A percentile compares a stretch with the other conserved stretches of the same genome.
Conservation (phyloP, 306 rosid species). For the Cotoneaster glaucophyllus region DNA sequence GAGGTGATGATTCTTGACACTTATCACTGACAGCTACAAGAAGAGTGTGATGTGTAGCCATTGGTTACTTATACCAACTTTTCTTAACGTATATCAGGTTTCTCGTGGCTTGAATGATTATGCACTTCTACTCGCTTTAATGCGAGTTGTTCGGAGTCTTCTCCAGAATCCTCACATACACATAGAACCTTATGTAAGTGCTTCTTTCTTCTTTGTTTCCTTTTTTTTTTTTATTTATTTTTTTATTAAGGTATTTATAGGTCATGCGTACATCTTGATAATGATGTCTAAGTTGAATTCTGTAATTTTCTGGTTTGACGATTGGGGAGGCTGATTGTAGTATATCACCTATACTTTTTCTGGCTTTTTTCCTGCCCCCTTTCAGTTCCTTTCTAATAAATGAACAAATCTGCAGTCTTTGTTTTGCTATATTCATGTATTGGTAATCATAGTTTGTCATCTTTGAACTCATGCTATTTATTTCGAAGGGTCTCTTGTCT, state of each 20-base stretch:
- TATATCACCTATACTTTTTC: not conserved
- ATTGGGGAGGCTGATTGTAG: not conserved
- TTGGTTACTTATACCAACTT: not conserved
- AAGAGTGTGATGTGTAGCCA: not conserved
- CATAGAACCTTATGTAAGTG: slow-evolving; percentile 84
- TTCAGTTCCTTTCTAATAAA: not conserved
- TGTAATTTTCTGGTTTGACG: not conserved
- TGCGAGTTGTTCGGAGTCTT: slow-evolving; percentile 86
- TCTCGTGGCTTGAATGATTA: slow-evolving; percentile 61
- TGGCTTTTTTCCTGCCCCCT: not conserved
- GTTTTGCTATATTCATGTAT: not conserved
- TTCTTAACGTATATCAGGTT: slow-evolving; percentile 50
- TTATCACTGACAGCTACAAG: not conserved
- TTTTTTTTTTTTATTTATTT: not conserved
- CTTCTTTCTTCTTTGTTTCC: not conserved
- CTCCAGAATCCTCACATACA: slow-evolving; percentile 83
- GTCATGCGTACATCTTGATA: not conserved
- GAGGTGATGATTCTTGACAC: slow-evolving; percentile 48
- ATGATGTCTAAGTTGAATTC: not conserved
- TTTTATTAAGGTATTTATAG: not conserved
- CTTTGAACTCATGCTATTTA: not conserved
- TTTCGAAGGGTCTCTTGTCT: not conserved
- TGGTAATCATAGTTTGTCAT: not conserved
- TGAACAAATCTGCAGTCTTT: not conserved
- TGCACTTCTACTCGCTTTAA: slow-evolving; percentile 59